phyloP scores from a whole-genome alignment of 306 rosid species.

The Cercis canadensis region DNA sequence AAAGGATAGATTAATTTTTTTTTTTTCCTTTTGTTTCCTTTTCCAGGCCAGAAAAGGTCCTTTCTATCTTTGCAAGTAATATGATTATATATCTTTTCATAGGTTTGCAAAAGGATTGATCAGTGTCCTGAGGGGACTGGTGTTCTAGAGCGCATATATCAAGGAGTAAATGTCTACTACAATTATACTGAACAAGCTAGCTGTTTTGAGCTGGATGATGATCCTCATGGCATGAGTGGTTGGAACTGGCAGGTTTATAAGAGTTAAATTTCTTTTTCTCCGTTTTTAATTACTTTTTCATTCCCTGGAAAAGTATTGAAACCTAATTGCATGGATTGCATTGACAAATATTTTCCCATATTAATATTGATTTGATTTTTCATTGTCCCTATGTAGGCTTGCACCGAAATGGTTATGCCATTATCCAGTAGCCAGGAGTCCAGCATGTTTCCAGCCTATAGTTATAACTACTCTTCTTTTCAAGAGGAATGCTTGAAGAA shows the following conservation, averaged over 20 bases:
- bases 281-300: conserved; percentile 1
- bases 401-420: conserved; percentile 96
- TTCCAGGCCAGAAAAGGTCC: conserved; percentile 3
- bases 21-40: neutral
- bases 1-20: neutral
- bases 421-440: conserved; percentile 63
- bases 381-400: conserved; percentile 55
- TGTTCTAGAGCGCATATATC: conserved; percentile 66
- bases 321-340: neutral
- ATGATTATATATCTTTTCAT: conserved; percentile 22
- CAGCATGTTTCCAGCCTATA: conserved; percentile 72
- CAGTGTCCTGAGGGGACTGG: conserved; percentile 56
- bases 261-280: conserved; percentile 20
- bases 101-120: conserved; percentile 81
- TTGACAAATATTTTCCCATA: conserved; percentile 30
- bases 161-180: conserved; percentile 74
- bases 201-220: conserved; percentile 77
- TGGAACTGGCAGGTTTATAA: conserved; percentile 84
- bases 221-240: conserved; percentile 79
- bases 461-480: conserved; percentile 58
- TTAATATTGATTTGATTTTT: conserved; percentile 29
- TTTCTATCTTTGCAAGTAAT: conserved; percentile 21
- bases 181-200: conserved; percentile 70
- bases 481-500: conserved; percentile 58
- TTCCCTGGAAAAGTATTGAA: conserved; percentile 6